These are phyloP conservation scores for Tricholomella constricta DNA, from an alignment of 768 basidiomycete species.

Conservation along the genomic window DNA sequence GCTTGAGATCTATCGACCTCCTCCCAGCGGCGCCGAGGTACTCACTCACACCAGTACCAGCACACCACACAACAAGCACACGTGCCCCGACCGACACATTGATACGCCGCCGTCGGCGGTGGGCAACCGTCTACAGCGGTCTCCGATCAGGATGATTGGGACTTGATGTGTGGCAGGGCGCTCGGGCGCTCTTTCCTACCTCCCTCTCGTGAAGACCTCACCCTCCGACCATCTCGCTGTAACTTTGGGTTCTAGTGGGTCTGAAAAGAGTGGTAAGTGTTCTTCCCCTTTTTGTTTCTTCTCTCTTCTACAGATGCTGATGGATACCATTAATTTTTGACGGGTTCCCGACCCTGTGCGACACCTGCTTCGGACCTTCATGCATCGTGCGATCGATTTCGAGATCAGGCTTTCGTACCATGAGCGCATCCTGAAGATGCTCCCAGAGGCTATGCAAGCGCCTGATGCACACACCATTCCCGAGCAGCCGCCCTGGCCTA, in stretches of 20 bases:
- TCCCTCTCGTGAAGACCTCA: too few species aligned
- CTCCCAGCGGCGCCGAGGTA: too few species aligned
- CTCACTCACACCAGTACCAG: too few species aligned
- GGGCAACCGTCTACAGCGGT: too few species aligned
- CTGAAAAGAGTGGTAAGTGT: constrained; percentile 94
- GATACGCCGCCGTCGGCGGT: too few species aligned
- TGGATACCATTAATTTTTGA: constrained; percentile 1
- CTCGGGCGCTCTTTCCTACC: too few species aligned
- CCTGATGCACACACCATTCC: constrained; percentile 65
- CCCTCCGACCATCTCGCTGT: too few species aligned
- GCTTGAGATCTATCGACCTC: too few species aligned
- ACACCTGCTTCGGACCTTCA: constrained; percentile 88
- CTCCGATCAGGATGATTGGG: too few species aligned
- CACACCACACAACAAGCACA: too few species aligned
- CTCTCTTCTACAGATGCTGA: background rate
- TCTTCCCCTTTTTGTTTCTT: background rate
- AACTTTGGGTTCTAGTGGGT: constrained; percentile 99
- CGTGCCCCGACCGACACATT: too few species aligned
- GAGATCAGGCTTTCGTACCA: constrained; percentile 93
- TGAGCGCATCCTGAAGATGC: constrained; percentile 86
- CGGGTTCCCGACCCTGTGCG: constrained; percentile 85
- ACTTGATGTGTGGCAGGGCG: too few species aligned
- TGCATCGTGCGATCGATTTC: constrained; percentile 82
- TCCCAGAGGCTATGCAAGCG: constrained; percentile 80
- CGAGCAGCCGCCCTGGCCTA: constrained; percentile 75